Evolutionary conservation across 306 rosid species (phyloP).

Genomic region (Malus orientalis): DNA sequence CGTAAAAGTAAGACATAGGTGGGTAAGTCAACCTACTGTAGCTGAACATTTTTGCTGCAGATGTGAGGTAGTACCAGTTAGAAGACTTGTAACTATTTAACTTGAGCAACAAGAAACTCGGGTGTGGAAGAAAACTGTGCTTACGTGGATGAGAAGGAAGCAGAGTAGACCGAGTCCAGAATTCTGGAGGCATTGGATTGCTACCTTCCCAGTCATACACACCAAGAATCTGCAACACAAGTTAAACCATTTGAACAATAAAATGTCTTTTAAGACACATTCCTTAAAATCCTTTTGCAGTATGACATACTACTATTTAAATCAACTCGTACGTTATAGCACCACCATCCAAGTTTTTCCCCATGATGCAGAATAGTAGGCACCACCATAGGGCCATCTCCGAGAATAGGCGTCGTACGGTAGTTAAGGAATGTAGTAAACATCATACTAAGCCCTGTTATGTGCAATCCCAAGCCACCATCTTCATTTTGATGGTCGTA

Average conservation of each 20-base stretch:
- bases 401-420: constrained; percentile 53
- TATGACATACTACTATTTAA: too few species aligned
- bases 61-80: background rate
- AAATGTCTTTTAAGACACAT: background rate
- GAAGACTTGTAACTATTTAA: background rate
- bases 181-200: constrained; percentile 70
- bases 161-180: constrained; percentile 55
- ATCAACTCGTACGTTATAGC: background rate
- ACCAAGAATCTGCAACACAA: constrained; percentile 39
- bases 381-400: constrained; percentile 61
- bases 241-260: background rate
- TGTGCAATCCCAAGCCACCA: constrained; percentile 85
- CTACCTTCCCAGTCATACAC: constrained; percentile 54
- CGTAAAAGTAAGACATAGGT: constrained; percentile 52
- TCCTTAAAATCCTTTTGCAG: too few species aligned
- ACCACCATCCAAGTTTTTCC: constrained; percentile 80
- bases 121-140: background rate
- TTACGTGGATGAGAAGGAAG: constrained; percentile 60
- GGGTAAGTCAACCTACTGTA: constrained; percentile 64
- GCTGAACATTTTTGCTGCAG: constrained; percentile 78
- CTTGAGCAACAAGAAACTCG: background rate
- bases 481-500: constrained; percentile 51
- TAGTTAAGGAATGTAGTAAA: constrained; percentile 54
- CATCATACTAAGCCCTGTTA: constrained; percentile 73
- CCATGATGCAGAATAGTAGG: constrained; percentile 55